Evolutionary conservation across 2,329 filamentous ascomycete species (phyloP), one percentile per base, ranked within the genome.

Genomic region (Cucurbitaria berberidis): DNA sequence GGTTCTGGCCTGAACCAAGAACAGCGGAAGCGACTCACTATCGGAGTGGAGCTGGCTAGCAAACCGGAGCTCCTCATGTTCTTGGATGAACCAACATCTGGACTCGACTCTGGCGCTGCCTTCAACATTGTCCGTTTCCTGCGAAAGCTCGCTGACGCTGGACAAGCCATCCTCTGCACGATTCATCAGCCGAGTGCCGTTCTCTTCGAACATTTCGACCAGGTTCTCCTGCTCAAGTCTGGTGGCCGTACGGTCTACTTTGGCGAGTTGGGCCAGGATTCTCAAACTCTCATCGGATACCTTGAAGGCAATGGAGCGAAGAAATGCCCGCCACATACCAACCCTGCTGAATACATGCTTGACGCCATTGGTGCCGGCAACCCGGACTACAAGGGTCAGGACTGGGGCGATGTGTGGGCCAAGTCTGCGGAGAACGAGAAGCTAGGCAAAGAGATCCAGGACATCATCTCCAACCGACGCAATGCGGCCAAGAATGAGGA

Each of bases 61-160:
- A 85, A 90, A 74, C 89, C 89, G 0, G 84, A 90, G 62, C 78
- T 92, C 5, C 80, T 92, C 1, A 81, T 92, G 35, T 93, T 92
- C 78, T 77, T 93, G 19, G 89, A 93, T 59, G 89, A 92, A 73
- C 89, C 89, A 0, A 92, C 89, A 0, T 89, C 86, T 1, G 89
- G 89, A 4, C 64, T 91, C 0, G 89, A 91, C 60, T 87, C 86
- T 2, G 83, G 88, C 48, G 86, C 87, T 5, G 88, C 89, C 0
- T 87, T 80, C 67, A 85, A 85, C 56, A 87, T 83, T 0, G 80
- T 89, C 5, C 82, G 85, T 0, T 89, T 89, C 73, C 68, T 90
- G 16, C 79, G 85, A 10, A 89, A 88, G 68, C 78, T 90, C 0
- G 86, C 87, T 7, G 82, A 85, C 43, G 81, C 81, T 1, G 87